Conservation (phyloP, 1,284 basidiomycete species). For the Rhodotorula glutinis region DNA sequence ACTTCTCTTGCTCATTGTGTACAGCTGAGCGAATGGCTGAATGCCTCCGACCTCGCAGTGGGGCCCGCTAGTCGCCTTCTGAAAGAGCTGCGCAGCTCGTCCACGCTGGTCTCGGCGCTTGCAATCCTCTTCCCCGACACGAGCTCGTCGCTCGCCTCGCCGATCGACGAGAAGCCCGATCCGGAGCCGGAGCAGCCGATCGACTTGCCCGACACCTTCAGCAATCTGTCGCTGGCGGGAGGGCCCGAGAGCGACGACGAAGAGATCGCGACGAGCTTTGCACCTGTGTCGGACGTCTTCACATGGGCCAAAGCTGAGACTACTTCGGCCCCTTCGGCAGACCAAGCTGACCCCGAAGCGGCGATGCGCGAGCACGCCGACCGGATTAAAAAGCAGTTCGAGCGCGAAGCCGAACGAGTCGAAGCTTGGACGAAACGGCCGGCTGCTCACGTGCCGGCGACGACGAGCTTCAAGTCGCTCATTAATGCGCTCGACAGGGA, state of each 20-base stretch:
- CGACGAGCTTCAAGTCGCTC: background rate
- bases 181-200: background rate
- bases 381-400: background rate
- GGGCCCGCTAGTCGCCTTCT: background rate
- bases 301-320: background rate
- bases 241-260: background rate
- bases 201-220: background rate
- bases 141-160: background rate
- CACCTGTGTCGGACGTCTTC: background rate
- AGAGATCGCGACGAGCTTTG: background rate
- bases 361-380: background rate
- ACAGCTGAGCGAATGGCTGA: background rate
- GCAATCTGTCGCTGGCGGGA: background rate
- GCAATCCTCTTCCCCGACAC: background rate
- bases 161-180: constrained; percentile 3
- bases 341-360: background rate
- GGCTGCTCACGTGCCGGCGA: background rate
- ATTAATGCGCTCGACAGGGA: background rate
- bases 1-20: background rate
- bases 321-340: background rate
- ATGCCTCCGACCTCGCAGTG: background rate
- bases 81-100: background rate
- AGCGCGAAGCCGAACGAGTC: background rate
- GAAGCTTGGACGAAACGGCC: background rate
- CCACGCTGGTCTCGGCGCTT: background rate